Conservation (phyloP, 202 grass and related monocot species). For the Carex arenaria region DNA sequence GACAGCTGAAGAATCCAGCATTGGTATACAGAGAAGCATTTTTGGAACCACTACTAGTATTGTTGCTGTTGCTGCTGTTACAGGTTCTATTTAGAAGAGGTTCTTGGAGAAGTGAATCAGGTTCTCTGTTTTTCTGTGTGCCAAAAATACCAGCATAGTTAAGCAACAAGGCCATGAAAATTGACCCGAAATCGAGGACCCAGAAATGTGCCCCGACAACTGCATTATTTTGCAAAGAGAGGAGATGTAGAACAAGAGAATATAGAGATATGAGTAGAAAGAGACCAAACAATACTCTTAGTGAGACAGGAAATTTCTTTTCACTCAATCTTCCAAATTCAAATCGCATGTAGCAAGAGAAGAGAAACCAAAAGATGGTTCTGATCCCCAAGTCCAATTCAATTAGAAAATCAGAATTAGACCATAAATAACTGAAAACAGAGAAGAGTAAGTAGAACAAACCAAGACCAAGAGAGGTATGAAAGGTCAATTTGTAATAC, state of each 20-base stretch:
- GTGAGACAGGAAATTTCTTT: slow-evolving; percentile 38
- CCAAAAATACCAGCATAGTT: slow-evolving; percentile 35
- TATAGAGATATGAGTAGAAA: slow-evolving; percentile 43
- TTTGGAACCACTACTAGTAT: not conserved
- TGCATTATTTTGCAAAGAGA: not conserved
- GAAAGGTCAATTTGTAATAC: slow-evolving; percentile 8
- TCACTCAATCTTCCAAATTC: slow-evolving; percentile 28
- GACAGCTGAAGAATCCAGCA: slow-evolving; percentile 55
- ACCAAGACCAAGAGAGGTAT: slow-evolving; percentile 25
- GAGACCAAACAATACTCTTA: slow-evolving; percentile 58
- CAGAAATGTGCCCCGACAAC: slow-evolving; percentile 30
- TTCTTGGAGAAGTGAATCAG: slow-evolving; percentile 35
- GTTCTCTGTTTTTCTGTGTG: not conserved
- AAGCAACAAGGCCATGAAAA: slow-evolving; percentile 28
- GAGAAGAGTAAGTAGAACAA: slow-evolving; percentile 19
- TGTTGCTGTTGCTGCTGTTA: not conserved
- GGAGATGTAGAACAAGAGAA: slow-evolving; percentile 24
- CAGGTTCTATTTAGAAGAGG: slow-evolving; percentile 48
- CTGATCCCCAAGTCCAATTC: slow-evolving; percentile 36
- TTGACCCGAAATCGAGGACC: slow-evolving; percentile 44
- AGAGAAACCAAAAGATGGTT: slow-evolving; percentile 45
- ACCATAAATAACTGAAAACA: slow-evolving; percentile 26
- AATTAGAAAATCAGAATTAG: not conserved
- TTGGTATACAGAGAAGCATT: slow-evolving; percentile 42
- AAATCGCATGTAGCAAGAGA: slow-evolving; percentile 41